These are phyloP conservation scores for Cyclotella distinguenda DNA, from an alignment of 108 stramenopile species.

Conservation along the genomic window DNA sequence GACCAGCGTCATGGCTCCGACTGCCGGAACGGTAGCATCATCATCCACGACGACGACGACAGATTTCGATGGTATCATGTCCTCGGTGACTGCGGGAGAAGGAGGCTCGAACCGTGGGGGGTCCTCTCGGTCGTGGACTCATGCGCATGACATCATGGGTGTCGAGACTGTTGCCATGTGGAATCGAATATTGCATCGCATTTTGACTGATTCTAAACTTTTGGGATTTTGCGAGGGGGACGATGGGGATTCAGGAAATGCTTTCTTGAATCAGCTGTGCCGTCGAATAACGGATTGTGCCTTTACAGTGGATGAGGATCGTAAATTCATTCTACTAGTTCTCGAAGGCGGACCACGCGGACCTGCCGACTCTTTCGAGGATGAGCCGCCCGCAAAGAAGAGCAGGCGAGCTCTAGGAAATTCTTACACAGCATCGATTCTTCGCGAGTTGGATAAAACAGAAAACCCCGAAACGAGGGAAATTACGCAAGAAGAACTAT, in stretches of 20 bases:
- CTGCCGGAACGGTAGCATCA: neutral
- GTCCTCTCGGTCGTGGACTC: slow-evolving; percentile 1
- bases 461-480: slow-evolving; percentile 4
- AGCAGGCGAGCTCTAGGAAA: slow-evolving; percentile 12
- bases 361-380: neutral
- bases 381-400: slow-evolving; percentile 19
- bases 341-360: neutral
- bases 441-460: neutral
- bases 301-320: slow-evolving; percentile 20
- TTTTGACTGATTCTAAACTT: slow-evolving; percentile 27
- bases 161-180: slow-evolving; percentile 34
- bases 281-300: slow-evolving; percentile 9
- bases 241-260: neutral
- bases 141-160: slow-evolving; percentile 41
- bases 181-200: slow-evolving; percentile 31
- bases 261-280: slow-evolving; percentile 20
- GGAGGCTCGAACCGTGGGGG: neutral
- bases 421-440: neutral
- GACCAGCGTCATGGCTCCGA: slow-evolving; percentile 1
- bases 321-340: slow-evolving; percentile 18
- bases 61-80: slow-evolving; percentile 25
- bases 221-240: slow-evolving; percentile 25
- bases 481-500: neutral
- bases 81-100: neutral
- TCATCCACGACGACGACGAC: neutral